phyloP scores from a whole-genome alignment of 257 asterid genomes.

The Capsicum chinense region DNA sequence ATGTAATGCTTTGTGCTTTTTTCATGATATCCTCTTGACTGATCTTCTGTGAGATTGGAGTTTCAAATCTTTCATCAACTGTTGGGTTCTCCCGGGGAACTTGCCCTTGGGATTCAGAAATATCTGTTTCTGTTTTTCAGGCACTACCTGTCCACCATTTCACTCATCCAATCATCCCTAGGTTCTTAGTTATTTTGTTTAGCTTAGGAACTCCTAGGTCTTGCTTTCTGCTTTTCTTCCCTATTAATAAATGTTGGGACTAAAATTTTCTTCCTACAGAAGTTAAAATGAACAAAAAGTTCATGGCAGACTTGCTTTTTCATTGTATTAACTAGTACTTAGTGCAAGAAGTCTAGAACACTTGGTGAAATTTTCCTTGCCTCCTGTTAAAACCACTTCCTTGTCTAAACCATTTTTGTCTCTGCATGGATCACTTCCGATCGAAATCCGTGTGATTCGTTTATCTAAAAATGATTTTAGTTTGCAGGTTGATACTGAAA shows the following conservation, averaged over 20 bases:
- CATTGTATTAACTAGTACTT: not conserved
- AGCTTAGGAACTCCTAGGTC: not conserved
- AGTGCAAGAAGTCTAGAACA: not conserved
- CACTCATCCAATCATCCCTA: not conserved
- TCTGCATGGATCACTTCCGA: constrained; percentile 5
- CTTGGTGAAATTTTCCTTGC: not conserved
- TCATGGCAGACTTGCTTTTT: not conserved
- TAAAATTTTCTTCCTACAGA: not conserved
- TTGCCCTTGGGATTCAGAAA: no score
- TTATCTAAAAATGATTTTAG: constrained; percentile 39
- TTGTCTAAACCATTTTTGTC: not conserved
- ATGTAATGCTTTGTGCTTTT: not conserved
- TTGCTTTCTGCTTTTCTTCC: constrained; percentile 9
- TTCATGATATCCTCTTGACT: constrained; percentile 6
- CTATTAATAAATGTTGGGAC: not conserved
- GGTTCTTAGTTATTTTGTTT: constrained; percentile 14
- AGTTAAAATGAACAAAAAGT: not conserved
- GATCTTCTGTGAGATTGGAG: constrained; percentile 1
- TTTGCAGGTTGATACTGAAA: constrained; percentile 86
- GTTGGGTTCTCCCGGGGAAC: no score
- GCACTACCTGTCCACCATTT: no score
- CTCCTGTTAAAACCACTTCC: constrained; percentile 14
- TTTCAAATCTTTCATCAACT: no score
- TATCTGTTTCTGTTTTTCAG: no score
- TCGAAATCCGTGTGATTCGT: constrained; percentile 21